Evolutionary conservation across 78 protist genomes (phyloP).

Genomic region (Dictyostelium capitatum): DNA sequence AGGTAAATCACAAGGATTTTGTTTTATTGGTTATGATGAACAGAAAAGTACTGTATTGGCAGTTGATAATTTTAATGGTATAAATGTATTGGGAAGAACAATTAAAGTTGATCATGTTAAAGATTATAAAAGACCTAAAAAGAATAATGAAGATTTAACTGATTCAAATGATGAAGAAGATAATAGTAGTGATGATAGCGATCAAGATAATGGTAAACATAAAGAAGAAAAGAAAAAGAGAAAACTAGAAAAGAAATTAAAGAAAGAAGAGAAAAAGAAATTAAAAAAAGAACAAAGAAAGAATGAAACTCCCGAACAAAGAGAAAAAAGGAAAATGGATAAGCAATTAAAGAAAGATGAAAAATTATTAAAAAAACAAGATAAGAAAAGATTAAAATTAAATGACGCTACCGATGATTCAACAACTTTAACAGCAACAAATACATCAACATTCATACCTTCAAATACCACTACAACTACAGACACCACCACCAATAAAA

Average conservation of each 20-base stretch:
- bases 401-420: not conserved
- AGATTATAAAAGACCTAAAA: slow-evolving; percentile 74
- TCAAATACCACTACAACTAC: not conserved
- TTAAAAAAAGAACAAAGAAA: slow-evolving; percentile 2
- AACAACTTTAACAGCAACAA: not conserved
- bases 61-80: slow-evolving; percentile 97
- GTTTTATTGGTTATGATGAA: slow-evolving; percentile 94
- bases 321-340: slow-evolving; percentile 20
- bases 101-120: slow-evolving; percentile 84
- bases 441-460: too few relatives aligned
- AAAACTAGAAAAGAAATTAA: slow-evolving; percentile 16
- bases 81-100: slow-evolving; percentile 47
- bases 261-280: slow-evolving; percentile 9
- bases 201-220: not conserved
- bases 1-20: slow-evolving; percentile 94
- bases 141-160: slow-evolving; percentile 11
- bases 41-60: slow-evolving; percentile 93
- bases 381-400: slow-evolving; percentile 24
- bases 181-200: not conserved
- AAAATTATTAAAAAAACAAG: slow-evolving; percentile 14
- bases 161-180: not conserved
- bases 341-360: slow-evolving; percentile 11
- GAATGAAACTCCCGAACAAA: slow-evolving; percentile 4
- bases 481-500: not conserved
- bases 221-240: slow-evolving; percentile 20